Evolutionary conservation across 2,329 filamentous ascomycete genomes (phyloP), one percentile per base, ranked within the genome.

Genomic region (Ophiocordyceps camponoti-floridani): DNA sequence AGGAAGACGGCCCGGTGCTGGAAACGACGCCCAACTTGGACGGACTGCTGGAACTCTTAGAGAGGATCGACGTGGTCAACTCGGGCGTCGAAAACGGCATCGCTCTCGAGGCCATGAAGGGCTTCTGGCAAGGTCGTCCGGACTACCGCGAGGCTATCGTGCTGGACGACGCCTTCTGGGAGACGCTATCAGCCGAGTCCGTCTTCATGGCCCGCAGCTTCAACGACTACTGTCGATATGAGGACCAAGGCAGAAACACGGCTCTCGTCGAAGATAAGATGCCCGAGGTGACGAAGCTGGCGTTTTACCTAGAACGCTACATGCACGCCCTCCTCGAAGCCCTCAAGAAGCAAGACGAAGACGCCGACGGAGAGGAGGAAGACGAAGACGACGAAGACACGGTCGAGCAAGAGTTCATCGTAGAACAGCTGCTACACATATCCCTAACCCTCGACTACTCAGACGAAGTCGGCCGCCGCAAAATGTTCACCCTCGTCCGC

Each of bases 341-440:
- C 2, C 68, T 85, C 16, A 71, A 69, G 56, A 67, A 70, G 49
- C 23, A 23, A 23, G 23, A 23, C 23, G 23, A 23, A 23, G 3
- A 23, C 23, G 23, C 23, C 23, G 23, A 23, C 23, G 23, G 5
- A 23, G 23, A 23, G 5, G 70, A 70, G 12, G 72, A 71, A 14
- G 75, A 80, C 4, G 72, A 77, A 54, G 84, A 93, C 51, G 75
- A 80, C 4, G 72, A 77, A 54, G 84, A 93, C 51, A 82, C 82
- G 0, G 80, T 87, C 7, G 87, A 95, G 58, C 81, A 88, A 53
- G 89, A 96, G 60, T 98, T 98, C 54, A 84, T 95, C 49, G 84
- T 95, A 37, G 88, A 96, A 59, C 93, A 98, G 58, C 70, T 98
- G 46, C 77, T 98, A 33, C 83, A 95, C 54, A 94, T 98, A 56